Evolutionary conservation across 1,284 basidiomycete species (phyloP).

Genomic region (Exobasidium rhododendri): DNA sequence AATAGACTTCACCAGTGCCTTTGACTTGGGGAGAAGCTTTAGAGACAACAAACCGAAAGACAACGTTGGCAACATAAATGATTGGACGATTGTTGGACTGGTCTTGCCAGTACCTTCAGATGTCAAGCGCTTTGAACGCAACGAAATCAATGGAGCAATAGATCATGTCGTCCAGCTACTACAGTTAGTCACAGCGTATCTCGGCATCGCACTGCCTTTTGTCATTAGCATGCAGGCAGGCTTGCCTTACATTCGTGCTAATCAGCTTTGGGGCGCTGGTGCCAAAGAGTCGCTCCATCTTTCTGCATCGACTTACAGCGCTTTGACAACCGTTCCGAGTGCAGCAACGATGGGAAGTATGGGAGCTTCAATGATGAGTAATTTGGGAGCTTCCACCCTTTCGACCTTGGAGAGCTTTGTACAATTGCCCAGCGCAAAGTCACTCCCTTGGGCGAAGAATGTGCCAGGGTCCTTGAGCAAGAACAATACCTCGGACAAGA

Average conservation of each 20-base stretch:
- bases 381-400: slow-evolving; percentile 32
- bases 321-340: slow-evolving; percentile 20
- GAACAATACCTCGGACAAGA: background rate
- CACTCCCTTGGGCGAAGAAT: slow-evolving; percentile 1
- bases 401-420: slow-evolving; percentile 16
- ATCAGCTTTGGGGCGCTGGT: slow-evolving; percentile 34
- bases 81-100: slow-evolving; percentile 33
- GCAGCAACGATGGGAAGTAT: slow-evolving; percentile 12
- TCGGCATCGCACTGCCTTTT: slow-evolving; percentile 40
- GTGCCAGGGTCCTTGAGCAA: background rate
- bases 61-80: slow-evolving; percentile 8
- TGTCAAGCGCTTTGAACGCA: slow-evolving; percentile 30
- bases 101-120: slow-evolving; percentile 34
- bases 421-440: background rate
- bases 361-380: slow-evolving; percentile 35
- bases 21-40: background rate
- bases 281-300: slow-evolving; percentile 32
- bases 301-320: slow-evolving; percentile 25
- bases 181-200: slow-evolving; percentile 29
- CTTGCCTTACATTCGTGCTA: slow-evolving; percentile 23
- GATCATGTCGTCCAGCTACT: slow-evolving; percentile 30
- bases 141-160: slow-evolving; percentile 36
- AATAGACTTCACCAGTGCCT: background rate
- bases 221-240: slow-evolving; percentile 26
- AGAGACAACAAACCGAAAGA: slow-evolving; percentile 1